These are phyloP conservation scores for Sporormia fimetaria DNA, from an alignment of 495 filamentous ascomycete species.

Conservation along the genomic window DNA sequence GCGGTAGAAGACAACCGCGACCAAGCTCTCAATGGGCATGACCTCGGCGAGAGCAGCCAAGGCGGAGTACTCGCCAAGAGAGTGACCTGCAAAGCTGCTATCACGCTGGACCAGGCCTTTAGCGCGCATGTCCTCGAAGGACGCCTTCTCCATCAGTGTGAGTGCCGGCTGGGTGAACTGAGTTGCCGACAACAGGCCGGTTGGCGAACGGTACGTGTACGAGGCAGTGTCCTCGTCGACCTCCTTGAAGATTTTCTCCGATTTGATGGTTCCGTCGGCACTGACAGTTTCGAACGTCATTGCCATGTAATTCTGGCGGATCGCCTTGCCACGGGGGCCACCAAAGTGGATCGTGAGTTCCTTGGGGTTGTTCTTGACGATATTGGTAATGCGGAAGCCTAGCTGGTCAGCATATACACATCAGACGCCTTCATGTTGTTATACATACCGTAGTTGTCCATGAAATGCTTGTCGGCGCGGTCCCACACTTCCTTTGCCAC, in stretches of 20 bases:
- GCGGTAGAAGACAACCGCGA: conserved; percentile 98
- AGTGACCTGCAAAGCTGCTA: conserved; percentile 95
- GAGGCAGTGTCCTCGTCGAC: conserved; percentile 82
- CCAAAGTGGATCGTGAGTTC: conserved; percentile 98
- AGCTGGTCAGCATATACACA: conserved; percentile 34
- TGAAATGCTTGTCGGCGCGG: conserved; percentile 90
- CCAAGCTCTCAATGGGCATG: conserved; percentile 96
- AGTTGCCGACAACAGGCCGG: conserved; percentile 89
- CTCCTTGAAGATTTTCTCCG: conserved; percentile 98
- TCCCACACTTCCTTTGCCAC: conserved; percentile 98
- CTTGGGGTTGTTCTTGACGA: conserved; percentile 98
- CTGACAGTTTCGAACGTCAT: conserved; percentile 98
- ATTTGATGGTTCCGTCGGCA: conserved; percentile 82
- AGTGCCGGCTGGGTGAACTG: conserved; percentile 97
- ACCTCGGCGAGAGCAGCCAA: conserved; percentile 94
- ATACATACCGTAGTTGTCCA: conserved; percentile 87
- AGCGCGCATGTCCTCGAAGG: conserved; percentile 96
- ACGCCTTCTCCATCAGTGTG: conserved; percentile 98
- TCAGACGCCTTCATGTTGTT: background rate
- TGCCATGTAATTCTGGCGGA: conserved; percentile 97
- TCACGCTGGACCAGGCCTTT: conserved; percentile 93
- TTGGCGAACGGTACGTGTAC: conserved; percentile 94
- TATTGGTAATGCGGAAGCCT: conserved; percentile 94
- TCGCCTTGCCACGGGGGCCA: conserved; percentile 90
- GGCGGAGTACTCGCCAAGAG: conserved; percentile 94